These are phyloP conservation scores for Colletotrichum cereale DNA, from an alignment of 2,329 filamentous ascomycete species.

Conservation along the genomic window DNA sequence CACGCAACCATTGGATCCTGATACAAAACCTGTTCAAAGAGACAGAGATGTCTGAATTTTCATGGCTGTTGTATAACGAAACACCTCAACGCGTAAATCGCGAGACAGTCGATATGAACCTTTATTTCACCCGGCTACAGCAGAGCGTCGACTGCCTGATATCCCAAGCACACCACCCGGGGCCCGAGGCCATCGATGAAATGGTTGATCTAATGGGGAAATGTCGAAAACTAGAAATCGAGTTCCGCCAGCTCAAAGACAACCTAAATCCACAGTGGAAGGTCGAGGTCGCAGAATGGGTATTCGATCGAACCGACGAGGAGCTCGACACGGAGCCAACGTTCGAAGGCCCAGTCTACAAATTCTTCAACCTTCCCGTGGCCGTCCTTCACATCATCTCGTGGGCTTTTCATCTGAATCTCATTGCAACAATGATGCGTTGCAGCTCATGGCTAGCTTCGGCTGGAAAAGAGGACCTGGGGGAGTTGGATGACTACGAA, in stretches of 20 bases:
- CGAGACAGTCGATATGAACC: conserved; percentile 39
- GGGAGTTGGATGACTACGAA: conserved; percentile 37
- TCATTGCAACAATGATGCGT: conserved; percentile 41
- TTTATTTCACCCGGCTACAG: conserved; percentile 38
- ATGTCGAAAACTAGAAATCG: conserved; percentile 25
- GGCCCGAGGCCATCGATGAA: conserved; percentile 17
- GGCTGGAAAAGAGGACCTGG: conserved; percentile 14
- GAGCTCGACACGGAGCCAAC: conserved; percentile 37
- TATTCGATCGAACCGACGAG: conserved; percentile 35
- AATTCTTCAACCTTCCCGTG: conserved; percentile 42
- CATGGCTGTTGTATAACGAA: conserved; percentile 41
- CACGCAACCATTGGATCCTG: conserved; percentile 42
- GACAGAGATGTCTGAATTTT: conserved; percentile 37
- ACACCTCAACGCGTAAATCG: conserved; percentile 29
- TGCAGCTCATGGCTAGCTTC: conserved; percentile 40
- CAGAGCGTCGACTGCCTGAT: conserved; percentile 38
- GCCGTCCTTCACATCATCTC: conserved; percentile 39
- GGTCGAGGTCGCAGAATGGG: conserved; percentile 33
- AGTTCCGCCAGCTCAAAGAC: conserved; percentile 33
- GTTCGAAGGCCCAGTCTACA: conserved; percentile 40
- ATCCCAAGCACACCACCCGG: conserved; percentile 5
- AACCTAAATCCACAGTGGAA: conserved; percentile 29
- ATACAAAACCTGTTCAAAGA: conserved; percentile 40
- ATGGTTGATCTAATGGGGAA: conserved; percentile 29
- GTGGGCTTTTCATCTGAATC: conserved; percentile 41